A percentile compares a stretch with the other conserved stretches of the same genome.
phyloP scores from a whole-genome alignment of 2,329 filamentous ascomycete species.

The Botrytis byssoidea region DNA sequence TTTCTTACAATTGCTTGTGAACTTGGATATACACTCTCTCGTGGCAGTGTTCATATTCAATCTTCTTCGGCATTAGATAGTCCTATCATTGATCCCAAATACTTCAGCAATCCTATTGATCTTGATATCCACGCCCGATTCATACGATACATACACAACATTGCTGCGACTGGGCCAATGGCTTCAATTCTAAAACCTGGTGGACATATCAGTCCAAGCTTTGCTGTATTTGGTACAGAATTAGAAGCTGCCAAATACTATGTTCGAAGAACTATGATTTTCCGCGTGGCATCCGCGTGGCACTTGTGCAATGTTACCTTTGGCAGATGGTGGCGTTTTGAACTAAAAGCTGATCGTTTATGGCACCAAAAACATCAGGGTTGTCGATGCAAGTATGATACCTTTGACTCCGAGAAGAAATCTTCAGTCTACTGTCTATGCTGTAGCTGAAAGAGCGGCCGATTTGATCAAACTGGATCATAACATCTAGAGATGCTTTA shows the following conservation, averaged over 20 bases:
- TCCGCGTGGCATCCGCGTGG: constrained; percentile 23
- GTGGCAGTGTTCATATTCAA: constrained; percentile 44
- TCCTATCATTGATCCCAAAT: constrained; percentile 45
- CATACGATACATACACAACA: constrained; percentile 39
- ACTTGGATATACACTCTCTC: constrained; percentile 43
- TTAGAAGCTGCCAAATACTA: constrained; percentile 3
- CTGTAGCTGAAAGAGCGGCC: constrained; percentile 28
- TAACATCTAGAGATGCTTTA: not conserved
- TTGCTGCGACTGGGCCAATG: constrained; percentile 38
- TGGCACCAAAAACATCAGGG: constrained; percentile 24
- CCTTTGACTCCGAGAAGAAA: constrained; percentile 24
- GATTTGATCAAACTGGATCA: constrained; percentile 22
- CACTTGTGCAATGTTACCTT: constrained; percentile 28
- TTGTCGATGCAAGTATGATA: constrained; percentile 31
- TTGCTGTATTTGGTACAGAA: constrained; percentile 3
- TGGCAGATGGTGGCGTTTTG: constrained; percentile 26
- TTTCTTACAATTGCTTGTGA: constrained; percentile 54
- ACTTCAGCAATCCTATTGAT: constrained; percentile 45
- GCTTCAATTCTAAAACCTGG: constrained; percentile 37
- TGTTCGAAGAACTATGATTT: not conserved
- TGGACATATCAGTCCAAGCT: not conserved
- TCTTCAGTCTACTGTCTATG: constrained; percentile 25
- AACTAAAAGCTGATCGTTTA: constrained; percentile 26
- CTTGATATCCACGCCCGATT: constrained; percentile 43
- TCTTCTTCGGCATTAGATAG: constrained; percentile 37